phyloP scores from a whole-genome alignment of 2,329 filamentous ascomycete species.

The Colletotrichum sp. region DNA sequence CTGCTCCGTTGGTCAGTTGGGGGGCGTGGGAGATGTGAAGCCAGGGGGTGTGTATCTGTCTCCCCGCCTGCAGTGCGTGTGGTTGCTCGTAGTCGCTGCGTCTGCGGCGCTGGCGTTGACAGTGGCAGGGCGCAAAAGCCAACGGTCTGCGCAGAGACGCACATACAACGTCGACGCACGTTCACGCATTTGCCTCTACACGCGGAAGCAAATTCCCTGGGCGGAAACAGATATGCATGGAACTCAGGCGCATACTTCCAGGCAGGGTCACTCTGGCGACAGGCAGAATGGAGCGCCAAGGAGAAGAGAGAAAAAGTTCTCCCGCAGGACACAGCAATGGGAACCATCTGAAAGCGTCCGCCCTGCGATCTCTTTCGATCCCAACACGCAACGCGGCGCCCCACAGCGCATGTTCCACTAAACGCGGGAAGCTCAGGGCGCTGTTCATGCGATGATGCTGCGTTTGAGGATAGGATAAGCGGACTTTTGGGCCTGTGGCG shows the following conservation, averaged over 20 bases:
- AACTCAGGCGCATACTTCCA: background rate
- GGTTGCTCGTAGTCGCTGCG: background rate
- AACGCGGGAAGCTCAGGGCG: slow-evolving; percentile 11
- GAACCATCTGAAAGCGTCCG: slow-evolving; percentile 7
- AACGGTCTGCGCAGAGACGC: slow-evolving; percentile 12
- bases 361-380: background rate
- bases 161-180: background rate
- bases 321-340: background rate
- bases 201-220: background rate
- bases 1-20: background rate
- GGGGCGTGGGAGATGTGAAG: background rate
- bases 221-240: background rate
- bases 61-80: background rate
- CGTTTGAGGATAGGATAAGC: background rate
- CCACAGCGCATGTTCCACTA: background rate
- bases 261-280: background rate
- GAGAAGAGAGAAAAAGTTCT: background rate
- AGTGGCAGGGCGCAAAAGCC: slow-evolving; percentile 6
- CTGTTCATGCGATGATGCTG: slow-evolving; percentile 10
- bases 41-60: background rate
- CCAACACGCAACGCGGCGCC: background rate
- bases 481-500: background rate
- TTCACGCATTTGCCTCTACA: background rate
- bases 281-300: background rate
- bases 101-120: background rate